These are phyloP conservation scores for Trifolium repens DNA, from an alignment of 306 rosid genomes.

Conservation along the genomic window DNA sequence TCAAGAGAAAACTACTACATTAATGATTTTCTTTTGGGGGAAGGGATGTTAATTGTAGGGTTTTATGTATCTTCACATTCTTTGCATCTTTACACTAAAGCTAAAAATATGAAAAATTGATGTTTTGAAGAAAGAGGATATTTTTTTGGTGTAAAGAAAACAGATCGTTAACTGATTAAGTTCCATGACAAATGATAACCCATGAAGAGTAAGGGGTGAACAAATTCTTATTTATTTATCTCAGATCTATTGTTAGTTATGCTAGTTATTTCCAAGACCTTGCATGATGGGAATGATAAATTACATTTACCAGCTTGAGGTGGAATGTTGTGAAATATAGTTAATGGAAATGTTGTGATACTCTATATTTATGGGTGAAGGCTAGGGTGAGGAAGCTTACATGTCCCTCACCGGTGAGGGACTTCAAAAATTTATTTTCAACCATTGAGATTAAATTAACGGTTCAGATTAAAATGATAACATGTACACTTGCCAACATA, in stretches of 20 bases:
- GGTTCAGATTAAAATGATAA: no score
- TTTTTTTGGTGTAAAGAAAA: not conserved
- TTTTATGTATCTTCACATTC: slow-evolving; percentile 10
- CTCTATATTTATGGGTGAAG: no score
- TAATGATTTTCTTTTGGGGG: not conserved
- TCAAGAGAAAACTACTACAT: slow-evolving; percentile 31
- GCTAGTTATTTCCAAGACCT: not conserved
- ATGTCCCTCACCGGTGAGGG: no score
- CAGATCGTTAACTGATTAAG: not conserved
- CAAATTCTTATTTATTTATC: not conserved
- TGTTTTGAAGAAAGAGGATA: not conserved
- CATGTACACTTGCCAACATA: no score
- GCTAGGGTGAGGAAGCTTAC: no score
- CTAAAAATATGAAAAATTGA: not conserved
- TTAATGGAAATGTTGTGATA: not conserved
- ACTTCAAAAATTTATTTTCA: no score
- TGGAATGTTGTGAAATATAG: not conserved
- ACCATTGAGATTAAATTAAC: no score
- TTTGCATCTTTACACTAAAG: not conserved
- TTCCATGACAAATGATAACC: not conserved
- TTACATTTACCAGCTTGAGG: not conserved
- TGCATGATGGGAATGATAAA: not conserved
- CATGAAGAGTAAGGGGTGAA: not conserved
- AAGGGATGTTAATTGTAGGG: not conserved
- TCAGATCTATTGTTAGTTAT: not conserved